phyloP scores from a whole-genome alignment of 441 rosid species.

The Euphorbia schlechtendalii region DNA sequence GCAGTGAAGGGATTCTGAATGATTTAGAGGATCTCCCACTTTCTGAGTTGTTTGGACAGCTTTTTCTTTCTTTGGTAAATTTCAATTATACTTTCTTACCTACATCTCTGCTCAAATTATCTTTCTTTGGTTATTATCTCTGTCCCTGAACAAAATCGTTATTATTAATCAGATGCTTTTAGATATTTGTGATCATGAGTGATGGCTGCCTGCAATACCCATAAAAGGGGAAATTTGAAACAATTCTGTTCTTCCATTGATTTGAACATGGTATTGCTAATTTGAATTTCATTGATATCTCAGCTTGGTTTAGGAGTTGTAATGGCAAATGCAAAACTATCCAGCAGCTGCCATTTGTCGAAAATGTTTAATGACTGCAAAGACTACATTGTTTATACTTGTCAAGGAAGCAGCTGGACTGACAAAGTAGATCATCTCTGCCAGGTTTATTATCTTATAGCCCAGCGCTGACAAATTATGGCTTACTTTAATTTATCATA shows the following conservation, averaged over 20 bases:
- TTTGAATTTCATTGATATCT: conserved; percentile 17
- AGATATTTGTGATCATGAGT: neutral
- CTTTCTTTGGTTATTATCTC: neutral
- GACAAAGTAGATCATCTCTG: conserved; percentile 78
- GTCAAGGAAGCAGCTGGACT: conserved; percentile 53
- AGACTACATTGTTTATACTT: conserved; percentile 56
- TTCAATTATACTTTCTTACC: neutral
- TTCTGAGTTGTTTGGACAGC: conserved; percentile 66
- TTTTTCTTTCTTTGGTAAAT: conserved; percentile 74
- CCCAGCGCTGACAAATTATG: neutral
- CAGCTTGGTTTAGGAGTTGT: conserved; percentile 75
- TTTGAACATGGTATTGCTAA: neutral
- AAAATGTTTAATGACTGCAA: conserved; percentile 78
- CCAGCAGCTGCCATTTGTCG: conserved; percentile 45
- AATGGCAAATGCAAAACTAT: conserved; percentile 54
- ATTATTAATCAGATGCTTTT: neutral
- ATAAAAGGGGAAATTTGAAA: neutral
- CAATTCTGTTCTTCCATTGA: neutral
- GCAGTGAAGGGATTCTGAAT: conserved; percentile 83
- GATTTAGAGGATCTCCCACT: conserved; percentile 70
- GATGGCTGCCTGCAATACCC: neutral
- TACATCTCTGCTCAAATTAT: neutral
- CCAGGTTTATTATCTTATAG: conserved; percentile 44
- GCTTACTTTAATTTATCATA: neutral
- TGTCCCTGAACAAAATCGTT: neutral